Base-by-base conservation (phyloP, 163 green algal genomes). In the Prototheca stagnorum region DNA sequence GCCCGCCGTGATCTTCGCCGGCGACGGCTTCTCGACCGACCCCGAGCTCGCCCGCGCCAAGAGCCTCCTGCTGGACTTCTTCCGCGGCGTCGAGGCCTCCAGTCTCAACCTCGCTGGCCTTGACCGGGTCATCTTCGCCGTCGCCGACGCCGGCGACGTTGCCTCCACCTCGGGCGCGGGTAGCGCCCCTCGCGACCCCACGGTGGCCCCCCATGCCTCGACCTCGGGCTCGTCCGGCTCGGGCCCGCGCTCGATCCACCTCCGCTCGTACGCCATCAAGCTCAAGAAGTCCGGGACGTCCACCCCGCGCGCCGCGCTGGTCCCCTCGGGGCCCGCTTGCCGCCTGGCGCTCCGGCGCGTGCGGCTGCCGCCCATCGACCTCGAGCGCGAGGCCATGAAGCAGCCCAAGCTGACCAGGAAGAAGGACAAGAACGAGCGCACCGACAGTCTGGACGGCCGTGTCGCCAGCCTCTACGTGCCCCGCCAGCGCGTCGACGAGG, bases 391-490 rank as follows among this genome's bases (percentile, higher is more conserved):
- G 68, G 86, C 90, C 2, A 65, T 83, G 25, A 78, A 70, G 56
- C 63, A 78, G 56, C 59, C 73, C 11, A 78, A 80, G 62, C 25
- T 72, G 17, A 70, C 62, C 17, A 81, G 85, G 59, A 93, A 91
- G 55, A 95, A 95, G 82, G 67, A 85, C 54, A 96, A 95, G 82
- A 97, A 97, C 59, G 78, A 92, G 24, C 48, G 41, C 5, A 71
- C 47, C 20, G 77, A 93, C 59, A 28, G 56, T 11, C 44, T 95
- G 60, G 73, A 79, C 1, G 86, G 83, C 54, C 82, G 82, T 64
- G 79, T 95, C 19, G 87, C 85, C 8, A 78, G 78, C 50, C 84
- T 97, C 49, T 95, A 97, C 75, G 83, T 97, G 73, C 84, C 86
- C 26, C 74, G 77, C 55, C 87, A 97, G 59, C 67, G 82, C 31